Evolutionary conservation across 2,329 filamentous ascomycete genomes (phyloP), one percentile per base, ranked within the genome.

Genomic region (Curvularia sp.): DNA sequence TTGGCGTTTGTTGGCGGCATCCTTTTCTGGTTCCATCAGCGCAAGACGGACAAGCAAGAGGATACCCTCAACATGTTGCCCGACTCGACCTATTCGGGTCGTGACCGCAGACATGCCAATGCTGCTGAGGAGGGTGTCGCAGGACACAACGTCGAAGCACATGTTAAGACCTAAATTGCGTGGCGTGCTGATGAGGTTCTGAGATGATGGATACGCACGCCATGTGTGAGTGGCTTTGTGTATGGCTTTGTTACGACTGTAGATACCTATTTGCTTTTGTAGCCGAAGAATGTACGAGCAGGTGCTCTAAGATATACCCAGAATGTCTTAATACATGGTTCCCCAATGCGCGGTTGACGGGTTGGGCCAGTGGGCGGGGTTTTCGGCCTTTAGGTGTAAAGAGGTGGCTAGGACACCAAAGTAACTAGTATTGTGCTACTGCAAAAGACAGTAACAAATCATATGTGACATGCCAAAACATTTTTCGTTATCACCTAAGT

Each of bases 1-100:
- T 80, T 92, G 50, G 84, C 89, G 0, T 82, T 86, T 36, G 50
- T 87, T 7, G 89, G 87, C 34, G 88, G 87, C 23, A 60, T 82
- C 3, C 80, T 81, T 1, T 92, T 93, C 79, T 93, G 89, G 88
- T 73, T 88, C 68, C 85, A 82, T 69, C 90, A 89, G 80, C 79
- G 82, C 38, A 80, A 84, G n/a, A 80, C 89, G 9, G 90, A 93
- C 70, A 78, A 76, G 25, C 80, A 87, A 63, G 90, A 93, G 72
- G 90, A 92, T 73, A 80, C 82, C 67, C 79, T 89, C 64, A 93
- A 93, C 75, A 83, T 86, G 82, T 86, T 72, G 70, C 74, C 65
- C 3, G 76, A 78, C 51, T 73, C 70, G 15, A 74, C 63, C 28
- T 78, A 78, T 48, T 42, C 70, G 12, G 74, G 74, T 2, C 66